These are phyloP conservation scores for Phaeosphaeriaceae sp. DNA, from an alignment of 2,329 filamentous ascomycete species.

Conservation along the genomic window DNA sequence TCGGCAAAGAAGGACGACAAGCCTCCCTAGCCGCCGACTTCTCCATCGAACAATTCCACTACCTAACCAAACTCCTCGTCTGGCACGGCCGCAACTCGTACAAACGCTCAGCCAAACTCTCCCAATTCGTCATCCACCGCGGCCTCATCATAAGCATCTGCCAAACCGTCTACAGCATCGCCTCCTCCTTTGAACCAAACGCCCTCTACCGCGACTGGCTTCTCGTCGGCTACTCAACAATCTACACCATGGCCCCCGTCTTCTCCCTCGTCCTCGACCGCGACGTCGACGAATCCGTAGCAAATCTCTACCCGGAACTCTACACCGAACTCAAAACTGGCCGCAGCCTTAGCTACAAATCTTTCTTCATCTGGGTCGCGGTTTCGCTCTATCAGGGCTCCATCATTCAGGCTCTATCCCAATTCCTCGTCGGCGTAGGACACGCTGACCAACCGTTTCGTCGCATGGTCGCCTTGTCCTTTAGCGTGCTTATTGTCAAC, in stretches of 20 bases:
- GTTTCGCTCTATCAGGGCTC: conserved; percentile 95
- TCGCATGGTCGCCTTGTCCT: conserved; percentile 85
- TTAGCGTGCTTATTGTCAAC: conserved; percentile 90
- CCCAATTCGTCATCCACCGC: conserved; percentile 97
- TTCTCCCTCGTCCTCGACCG: conserved; percentile 92
- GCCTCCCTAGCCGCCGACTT: conserved; percentile 96
- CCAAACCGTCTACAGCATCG: conserved; percentile 97
- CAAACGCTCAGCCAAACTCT: conserved; percentile 92
- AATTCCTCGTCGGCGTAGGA: conserved; percentile 79
- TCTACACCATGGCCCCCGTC: conserved; percentile 93
- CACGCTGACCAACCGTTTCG: conserved; percentile 47
- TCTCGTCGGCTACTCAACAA: conserved; percentile 92
- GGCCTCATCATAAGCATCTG: conserved; percentile 94
- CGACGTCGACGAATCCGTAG: conserved; percentile 91
- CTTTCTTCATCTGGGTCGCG: conserved; percentile 95
- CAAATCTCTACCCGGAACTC: conserved; percentile 93
- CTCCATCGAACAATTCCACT: conserved; percentile 92
- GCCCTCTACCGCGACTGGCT: conserved; percentile 95
- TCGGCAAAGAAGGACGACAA: conserved; percentile 96
- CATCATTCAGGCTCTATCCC: conserved; percentile 92
- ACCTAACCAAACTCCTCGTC: conserved; percentile 94
- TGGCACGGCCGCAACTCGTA: conserved; percentile 99
- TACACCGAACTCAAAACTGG: conserved; percentile 97
- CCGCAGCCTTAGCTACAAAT: conserved; percentile 84
- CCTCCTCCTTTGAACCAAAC: conserved; percentile 88